Evolutionary conservation across 805 yeast genomes (phyloP).

Genomic region (Kazachstania martiniae): DNA sequence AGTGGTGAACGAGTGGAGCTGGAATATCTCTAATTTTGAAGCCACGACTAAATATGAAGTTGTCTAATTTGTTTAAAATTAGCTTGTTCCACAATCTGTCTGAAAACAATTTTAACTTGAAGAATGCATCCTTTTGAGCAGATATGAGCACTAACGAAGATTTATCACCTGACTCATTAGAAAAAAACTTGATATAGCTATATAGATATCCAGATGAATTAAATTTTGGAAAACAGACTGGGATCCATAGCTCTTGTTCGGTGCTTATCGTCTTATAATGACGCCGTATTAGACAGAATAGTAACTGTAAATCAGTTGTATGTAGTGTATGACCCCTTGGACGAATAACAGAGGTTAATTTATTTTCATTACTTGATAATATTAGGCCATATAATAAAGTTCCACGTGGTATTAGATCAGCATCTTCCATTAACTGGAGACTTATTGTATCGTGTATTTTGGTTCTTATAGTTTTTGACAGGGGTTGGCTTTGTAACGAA

Average conservation of each 20-base stretch:
- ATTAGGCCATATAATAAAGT: constrained; percentile 68
- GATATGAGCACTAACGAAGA: constrained; percentile 37
- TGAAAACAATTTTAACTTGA: constrained; percentile 55
- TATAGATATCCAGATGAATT: constrained; percentile 82
- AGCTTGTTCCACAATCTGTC: constrained; percentile 38
- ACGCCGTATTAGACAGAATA: constrained; percentile 58
- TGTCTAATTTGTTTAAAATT: constrained; percentile 27
- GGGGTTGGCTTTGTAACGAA: constrained; percentile 51
- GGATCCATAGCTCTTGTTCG: constrained; percentile 81
- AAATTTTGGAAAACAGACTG: constrained; percentile 84
- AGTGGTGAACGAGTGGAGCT: constrained; percentile 58
- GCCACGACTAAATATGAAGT: constrained; percentile 22
- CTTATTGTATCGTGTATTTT: constrained; percentile 32
- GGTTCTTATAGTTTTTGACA: constrained; percentile 47
- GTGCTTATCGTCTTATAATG: constrained; percentile 25
- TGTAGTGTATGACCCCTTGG: constrained; percentile 71
- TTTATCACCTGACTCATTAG: constrained; percentile 16
- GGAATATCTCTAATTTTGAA: constrained; percentile 41
- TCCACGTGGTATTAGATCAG: constrained; percentile 29
- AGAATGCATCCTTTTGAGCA: constrained; percentile 66
- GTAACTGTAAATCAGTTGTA: constrained; percentile 68
- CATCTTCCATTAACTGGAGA: constrained; percentile 12
- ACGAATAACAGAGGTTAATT: constrained; percentile 56
- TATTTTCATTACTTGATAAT: constrained; percentile 42
- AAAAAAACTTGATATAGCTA: constrained; percentile 58